Evolutionary conservation across 1,284 basidiomycete genomes (phyloP).

Genomic region (Malassezia yamatoensis): DNA sequence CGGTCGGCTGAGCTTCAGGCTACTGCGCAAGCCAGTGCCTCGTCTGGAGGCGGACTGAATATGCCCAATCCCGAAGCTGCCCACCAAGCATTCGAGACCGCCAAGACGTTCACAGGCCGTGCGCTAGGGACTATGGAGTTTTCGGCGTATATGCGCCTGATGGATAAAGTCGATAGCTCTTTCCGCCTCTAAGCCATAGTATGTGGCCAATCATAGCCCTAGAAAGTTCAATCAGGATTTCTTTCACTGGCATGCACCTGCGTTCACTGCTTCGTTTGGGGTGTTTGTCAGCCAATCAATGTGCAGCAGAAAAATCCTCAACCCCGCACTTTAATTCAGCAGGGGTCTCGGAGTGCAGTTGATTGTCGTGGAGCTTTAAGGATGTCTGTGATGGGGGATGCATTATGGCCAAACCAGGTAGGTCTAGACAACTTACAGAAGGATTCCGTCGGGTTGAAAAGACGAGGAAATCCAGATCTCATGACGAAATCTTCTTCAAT

Average conservation of each 20-base stretch:
- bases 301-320: too few relatives aligned
- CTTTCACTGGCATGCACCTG: too few relatives aligned
- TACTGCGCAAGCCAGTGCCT: background rate
- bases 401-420: background rate
- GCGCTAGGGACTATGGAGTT: slow-evolving; percentile 2
- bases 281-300: too few relatives aligned
- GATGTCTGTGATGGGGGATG: too few relatives aligned
- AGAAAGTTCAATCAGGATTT: too few relatives aligned
- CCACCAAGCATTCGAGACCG: background rate
- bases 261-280: too few relatives aligned
- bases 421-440: background rate
- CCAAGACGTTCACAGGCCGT: background rate
- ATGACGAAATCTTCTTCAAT: background rate
- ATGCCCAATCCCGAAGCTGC: background rate
- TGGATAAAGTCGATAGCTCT: slow-evolving; percentile 1
- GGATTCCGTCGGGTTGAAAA: background rate
- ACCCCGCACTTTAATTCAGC: too few relatives aligned
- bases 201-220: too few relatives aligned
- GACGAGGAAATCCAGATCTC: background rate
- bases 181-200: background rate
- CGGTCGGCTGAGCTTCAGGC: background rate
- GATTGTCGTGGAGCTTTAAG: too few relatives aligned
- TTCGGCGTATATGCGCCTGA: slow-evolving; percentile 1
- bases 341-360: too few relatives aligned
- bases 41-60: background rate